Conservation (phyloP, 2,329 filamentous ascomycete species). For the Catunica adiposa region DNA sequence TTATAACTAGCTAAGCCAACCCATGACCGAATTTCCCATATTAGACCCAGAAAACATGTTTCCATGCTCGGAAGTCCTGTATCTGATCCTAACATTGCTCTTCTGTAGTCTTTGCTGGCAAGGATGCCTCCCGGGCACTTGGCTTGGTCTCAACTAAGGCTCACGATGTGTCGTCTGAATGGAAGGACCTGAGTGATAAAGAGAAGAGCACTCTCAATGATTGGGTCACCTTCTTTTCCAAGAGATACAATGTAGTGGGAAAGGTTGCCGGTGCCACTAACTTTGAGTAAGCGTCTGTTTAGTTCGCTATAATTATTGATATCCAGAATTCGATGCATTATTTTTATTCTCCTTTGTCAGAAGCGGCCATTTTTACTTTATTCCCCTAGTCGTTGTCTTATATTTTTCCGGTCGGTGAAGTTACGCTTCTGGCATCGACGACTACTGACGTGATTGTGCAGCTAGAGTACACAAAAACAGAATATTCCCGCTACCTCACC, state of each 20-base stretch:
- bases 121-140: slow-evolving; percentile 85
- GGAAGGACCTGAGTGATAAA: slow-evolving; percentile 67
- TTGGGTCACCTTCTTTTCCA: slow-evolving; percentile 93
- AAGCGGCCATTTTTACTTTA: background rate
- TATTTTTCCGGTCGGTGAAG: background rate
- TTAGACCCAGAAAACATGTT: no score
- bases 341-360: background rate
- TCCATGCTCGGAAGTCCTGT: background rate
- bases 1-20: no score
- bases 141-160: slow-evolving; percentile 71
- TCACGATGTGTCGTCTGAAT: slow-evolving; percentile 70
- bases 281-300: slow-evolving; percentile 20
- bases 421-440: background rate
- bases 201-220: slow-evolving; percentile 74
- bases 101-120: slow-evolving; percentile 71
- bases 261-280: slow-evolving; percentile 45
- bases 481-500: background rate
- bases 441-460: background rate
- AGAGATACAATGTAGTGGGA: slow-evolving; percentile 85
- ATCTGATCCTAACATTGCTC: background rate
- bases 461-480: background rate
- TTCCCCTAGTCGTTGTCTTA: background rate
- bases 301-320: background rate
- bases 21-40: no score
- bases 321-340: background rate